A percentile compares a stretch with the other conserved stretches of the same genome.
Evolutionary conservation across 2,329 filamentous ascomycete genomes (phyloP).

Genomic region (Alternaria arborescens): DNA sequence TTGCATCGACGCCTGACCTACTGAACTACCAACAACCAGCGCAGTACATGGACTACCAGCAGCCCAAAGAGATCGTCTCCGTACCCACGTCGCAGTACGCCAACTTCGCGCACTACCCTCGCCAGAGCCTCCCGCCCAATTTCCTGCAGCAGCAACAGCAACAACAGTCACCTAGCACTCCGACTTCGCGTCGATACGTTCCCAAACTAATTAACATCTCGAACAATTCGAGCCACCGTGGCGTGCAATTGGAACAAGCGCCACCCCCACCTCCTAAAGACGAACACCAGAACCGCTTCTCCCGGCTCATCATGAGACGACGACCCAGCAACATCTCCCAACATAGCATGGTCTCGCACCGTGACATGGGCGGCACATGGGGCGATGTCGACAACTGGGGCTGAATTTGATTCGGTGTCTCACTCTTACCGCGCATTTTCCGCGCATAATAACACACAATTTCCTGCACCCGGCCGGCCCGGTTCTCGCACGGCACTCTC

Average conservation of each 20-base stretch:
- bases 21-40: slow-evolving; percentile 44
- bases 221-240: slow-evolving; percentile 36
- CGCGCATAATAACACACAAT: slow-evolving; percentile 2
- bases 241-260: slow-evolving; percentile 40
- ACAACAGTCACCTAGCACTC: slow-evolving; percentile 14
- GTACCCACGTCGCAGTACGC: slow-evolving; percentile 48
- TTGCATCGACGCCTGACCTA: slow-evolving; percentile 46
- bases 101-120: slow-evolving; percentile 45
- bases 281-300: slow-evolving; percentile 46
- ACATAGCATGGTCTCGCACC: slow-evolving; percentile 43
- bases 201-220: slow-evolving; percentile 49
- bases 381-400: slow-evolving; percentile 49
- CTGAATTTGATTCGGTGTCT: slow-evolving; percentile 20
- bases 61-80: slow-evolving; percentile 42
- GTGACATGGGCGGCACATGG: slow-evolving; percentile 44
- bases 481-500: slow-evolving; percentile 34
- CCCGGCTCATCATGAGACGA: slow-evolving; percentile 46
- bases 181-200: slow-evolving; percentile 41
- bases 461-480: slow-evolving; percentile 36
- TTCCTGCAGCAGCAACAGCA: slow-evolving; percentile 34
- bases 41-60: slow-evolving; percentile 43
- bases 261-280: slow-evolving; percentile 49
- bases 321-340: slow-evolving; percentile 50
- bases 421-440: neutral
- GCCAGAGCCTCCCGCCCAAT: slow-evolving; percentile 48